Base-by-base conservation (phyloP, 179 eudicot species). In the Heliamphora pulchella region DNA sequence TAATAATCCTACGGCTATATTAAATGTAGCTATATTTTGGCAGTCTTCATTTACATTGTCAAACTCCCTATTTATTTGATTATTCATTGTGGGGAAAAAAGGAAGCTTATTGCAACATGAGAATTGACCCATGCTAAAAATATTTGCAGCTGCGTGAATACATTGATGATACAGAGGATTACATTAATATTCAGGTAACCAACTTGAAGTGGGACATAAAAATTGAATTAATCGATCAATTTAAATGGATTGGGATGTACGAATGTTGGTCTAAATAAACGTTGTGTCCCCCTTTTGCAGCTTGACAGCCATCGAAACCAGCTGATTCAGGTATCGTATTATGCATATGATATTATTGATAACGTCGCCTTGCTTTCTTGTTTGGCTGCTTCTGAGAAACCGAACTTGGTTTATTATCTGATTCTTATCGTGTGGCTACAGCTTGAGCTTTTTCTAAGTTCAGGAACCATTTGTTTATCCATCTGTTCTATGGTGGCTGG, bases 221-320 rank as follows among this genome's bases (percentile, higher is more conserved):
- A 55, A 13, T 58, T 22, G 71, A 47, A 67, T 63, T 44, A 51
- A 64, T 61, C 46, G 58, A 46, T 51, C 10, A 17, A 67, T 15
- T 67, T 57, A 44, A n/a, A 57, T 18, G 51, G 15, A 22, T 55
- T 78, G 22, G 10, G 43, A 68, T 68, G 15, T 15, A 9, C 18
- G 13, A 54, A 17, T 58, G 44, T 17, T 79, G 22, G 18, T 43
- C 76, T 79, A 46, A 79, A 46, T 47, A 54, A 41, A 3, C 55
- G 8, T 75, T 65, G 6, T 77, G 72, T 46, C 10, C 73, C 74
- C 48, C 18, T 22, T 55, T 76, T 90, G 83, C 93, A 96, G 99
- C 91, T 96, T 82, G 99, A 96, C 86, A 96, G 91, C 85, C 99
- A 96, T 80, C 87, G 99, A 74, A 96, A 96, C 80, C 99, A 96